phyloP scores from a whole-genome alignment of 768 basidiomycete genomes.

The Hericium rajendrae region DNA sequence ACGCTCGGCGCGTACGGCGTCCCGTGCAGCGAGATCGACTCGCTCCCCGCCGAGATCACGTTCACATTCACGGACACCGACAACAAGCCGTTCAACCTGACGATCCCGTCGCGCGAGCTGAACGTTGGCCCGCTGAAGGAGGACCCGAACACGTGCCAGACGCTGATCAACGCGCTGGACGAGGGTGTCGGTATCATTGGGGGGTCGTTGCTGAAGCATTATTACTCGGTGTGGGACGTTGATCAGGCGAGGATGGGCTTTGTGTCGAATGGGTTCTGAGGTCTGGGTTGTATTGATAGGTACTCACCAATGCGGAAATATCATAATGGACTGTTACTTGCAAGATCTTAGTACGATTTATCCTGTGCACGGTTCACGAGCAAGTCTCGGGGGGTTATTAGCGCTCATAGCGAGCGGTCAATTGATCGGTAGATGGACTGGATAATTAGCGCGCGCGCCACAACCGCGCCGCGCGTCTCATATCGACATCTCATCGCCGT shows the following conservation, averaged over 20 bases:
- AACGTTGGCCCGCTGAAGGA: constrained; percentile 48
- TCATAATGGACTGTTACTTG: too few species aligned
- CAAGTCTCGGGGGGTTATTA: too few species aligned
- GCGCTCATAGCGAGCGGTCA: too few species aligned
- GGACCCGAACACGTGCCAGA: constrained; percentile 41
- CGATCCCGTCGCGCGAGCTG: constrained; percentile 47
- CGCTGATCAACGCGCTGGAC: constrained; percentile 51
- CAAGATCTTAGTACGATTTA: too few species aligned
- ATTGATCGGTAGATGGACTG: too few species aligned
- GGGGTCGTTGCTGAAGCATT: constrained; percentile 49
- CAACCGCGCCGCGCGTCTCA: too few species aligned
- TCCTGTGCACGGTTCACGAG: too few species aligned
- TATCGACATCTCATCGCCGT: too few species aligned
- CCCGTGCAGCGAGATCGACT: constrained; percentile 35
- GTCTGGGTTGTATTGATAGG: neutral
- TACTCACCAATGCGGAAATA: too few species aligned
- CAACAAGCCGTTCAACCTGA: constrained; percentile 43
- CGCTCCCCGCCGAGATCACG: constrained; percentile 41
- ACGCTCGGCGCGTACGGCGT: constrained; percentile 47
- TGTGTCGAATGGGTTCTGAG: constrained; percentile 29
- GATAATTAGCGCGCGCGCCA: too few species aligned
- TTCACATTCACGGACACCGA: constrained; percentile 43
- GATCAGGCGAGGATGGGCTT: constrained; percentile 41
- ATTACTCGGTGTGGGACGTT: constrained; percentile 51
- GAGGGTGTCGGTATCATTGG: constrained; percentile 37